Conservation (phyloP, 805 yeast species). For the Lipomyces spencermartinsiae region DNA sequence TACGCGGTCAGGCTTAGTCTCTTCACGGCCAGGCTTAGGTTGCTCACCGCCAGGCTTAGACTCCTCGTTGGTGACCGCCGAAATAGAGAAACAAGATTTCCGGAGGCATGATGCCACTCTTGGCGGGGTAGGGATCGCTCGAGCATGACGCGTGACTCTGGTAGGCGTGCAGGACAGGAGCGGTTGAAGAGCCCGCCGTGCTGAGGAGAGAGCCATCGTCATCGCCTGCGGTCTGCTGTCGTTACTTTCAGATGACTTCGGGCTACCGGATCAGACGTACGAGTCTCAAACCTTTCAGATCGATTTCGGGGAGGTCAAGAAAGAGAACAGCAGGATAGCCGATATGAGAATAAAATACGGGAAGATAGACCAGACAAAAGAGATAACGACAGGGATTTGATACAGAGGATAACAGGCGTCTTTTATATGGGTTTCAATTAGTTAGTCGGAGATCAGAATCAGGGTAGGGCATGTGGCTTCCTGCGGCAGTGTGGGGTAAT, state of each 20-base stretch:
- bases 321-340: not conserved
- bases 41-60: not conserved
- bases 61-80: not conserved
- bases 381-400: not conserved
- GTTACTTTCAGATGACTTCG: not conserved
- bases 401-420: not conserved
- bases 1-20: conserved; percentile 15
- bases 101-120: not conserved
- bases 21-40: not conserved
- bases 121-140: not conserved
- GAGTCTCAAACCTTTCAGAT: not conserved
- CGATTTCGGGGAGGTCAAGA: not conserved
- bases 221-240: not conserved
- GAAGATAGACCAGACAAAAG: not conserved
- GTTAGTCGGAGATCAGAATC: too few relatives aligned
- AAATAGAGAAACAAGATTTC: not conserved
- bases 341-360: not conserved
- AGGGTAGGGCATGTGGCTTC: too few relatives aligned
- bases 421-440: too few relatives aligned
- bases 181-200: not conserved
- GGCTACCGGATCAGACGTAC: not conserved
- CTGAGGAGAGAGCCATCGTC: not conserved
- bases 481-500: too few relatives aligned
- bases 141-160: not conserved
- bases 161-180: not conserved